phyloP scores from a whole-genome alignment of 169 alveolate genomes.

The Cryptosporidium meleagridis region DNA sequence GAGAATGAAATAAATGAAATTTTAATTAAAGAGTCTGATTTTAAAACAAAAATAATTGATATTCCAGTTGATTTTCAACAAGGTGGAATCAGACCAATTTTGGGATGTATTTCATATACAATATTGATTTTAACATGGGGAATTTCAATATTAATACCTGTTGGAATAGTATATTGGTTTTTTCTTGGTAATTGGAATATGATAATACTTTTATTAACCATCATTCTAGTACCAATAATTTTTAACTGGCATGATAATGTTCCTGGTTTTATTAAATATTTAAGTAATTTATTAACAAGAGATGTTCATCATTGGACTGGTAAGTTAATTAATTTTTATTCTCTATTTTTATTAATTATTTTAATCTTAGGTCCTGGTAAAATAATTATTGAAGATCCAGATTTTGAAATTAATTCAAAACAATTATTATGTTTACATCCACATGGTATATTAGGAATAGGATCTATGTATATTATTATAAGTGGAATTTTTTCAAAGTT shows the following conservation, averaged over 20 bases:
- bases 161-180: conserved; percentile 16
- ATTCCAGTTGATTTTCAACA: background rate
- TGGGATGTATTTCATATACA: conserved; percentile 51
- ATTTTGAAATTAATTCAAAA: conserved; percentile 27
- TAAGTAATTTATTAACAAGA: conserved; percentile 21
- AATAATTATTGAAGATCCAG: conserved; percentile 60
- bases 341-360: background rate
- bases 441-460: conserved; percentile 66
- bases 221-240: conserved; percentile 10
- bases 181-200: conserved; percentile 13
- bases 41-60: background rate
- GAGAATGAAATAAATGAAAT: background rate
- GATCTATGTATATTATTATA: conserved; percentile 26
- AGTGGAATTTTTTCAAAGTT: conserved; percentile 27
- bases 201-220: background rate
- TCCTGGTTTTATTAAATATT: conserved; percentile 9
- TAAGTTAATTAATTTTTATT: conserved; percentile 1
- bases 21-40: background rate
- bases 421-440: conserved; percentile 65
- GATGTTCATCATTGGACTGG: conserved; percentile 70
- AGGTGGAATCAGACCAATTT: conserved; percentile 6
- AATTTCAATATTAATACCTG: conserved; percentile 26
- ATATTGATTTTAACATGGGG: conserved; percentile 45
- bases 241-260: conserved; percentile 20
- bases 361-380: conserved; percentile 38